Conservation (phyloP, 1,284 basidiomycete species). For the Mrakiaceae sp. region DNA sequence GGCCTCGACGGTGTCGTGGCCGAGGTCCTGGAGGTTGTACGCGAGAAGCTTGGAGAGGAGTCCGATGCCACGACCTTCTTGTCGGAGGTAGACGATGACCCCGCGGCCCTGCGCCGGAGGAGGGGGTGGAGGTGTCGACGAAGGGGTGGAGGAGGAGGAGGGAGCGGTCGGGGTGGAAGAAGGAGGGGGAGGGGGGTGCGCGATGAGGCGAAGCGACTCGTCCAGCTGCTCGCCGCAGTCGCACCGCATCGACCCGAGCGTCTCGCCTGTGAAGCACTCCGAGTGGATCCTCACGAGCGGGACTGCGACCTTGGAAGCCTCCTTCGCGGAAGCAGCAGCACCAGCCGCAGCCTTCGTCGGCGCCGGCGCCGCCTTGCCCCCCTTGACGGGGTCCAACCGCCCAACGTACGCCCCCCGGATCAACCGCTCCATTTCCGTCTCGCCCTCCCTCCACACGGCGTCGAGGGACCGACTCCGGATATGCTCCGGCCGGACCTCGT, state of each 20-base stretch:
- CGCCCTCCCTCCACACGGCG: conserved; percentile 68
- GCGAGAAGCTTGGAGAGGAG: conserved; percentile 91
- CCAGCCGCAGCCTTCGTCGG: conserved; percentile 16
- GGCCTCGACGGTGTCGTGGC: conserved; percentile 94
- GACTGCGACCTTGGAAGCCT: background rate
- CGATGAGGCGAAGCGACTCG: conserved; percentile 83
- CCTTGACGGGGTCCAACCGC: conserved; percentile 40
- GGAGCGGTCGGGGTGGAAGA: conserved; percentile 16
- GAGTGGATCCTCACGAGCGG: conserved; percentile 94
- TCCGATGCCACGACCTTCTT: conserved; percentile 98
- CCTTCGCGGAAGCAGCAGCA: conserved; percentile 9
- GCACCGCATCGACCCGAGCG: conserved; percentile 94
- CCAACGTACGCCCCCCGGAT: conserved; percentile 90
- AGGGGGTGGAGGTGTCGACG: conserved; percentile 3
- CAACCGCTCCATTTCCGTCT: conserved; percentile 89
- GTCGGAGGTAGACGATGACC: conserved; percentile 91
- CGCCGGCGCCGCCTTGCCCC: conserved; percentile 21
- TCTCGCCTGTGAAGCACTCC: conserved; percentile 98
- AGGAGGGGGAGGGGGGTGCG: conserved; percentile 23
- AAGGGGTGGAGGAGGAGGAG: conserved; percentile 10
- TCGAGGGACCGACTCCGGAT: conserved; percentile 68
- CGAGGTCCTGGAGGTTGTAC: conserved; percentile 96
- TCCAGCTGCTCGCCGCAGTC: conserved; percentile 98
- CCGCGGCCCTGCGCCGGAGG: conserved; percentile 57
- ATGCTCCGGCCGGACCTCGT: conserved; percentile 14